Conservation (phyloP, 306 rosid species). For the Sicyos edulis region DNA sequence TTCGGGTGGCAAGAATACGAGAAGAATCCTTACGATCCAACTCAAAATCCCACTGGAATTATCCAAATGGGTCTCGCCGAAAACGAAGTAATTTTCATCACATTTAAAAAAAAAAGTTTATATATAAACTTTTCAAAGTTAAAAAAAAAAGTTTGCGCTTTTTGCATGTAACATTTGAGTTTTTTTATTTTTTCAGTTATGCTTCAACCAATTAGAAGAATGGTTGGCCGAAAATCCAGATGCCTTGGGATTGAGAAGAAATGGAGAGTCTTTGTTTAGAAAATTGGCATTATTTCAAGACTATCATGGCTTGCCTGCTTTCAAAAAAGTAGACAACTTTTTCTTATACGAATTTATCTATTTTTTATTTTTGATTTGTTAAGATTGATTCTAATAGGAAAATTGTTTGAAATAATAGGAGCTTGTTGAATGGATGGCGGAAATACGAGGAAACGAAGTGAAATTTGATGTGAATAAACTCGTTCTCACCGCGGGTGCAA, state of each 20-base stretch:
- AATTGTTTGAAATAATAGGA: conserved; percentile 30
- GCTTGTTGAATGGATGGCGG: conserved; percentile 53
- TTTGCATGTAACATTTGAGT: not conserved
- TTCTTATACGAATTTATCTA: too few species aligned
- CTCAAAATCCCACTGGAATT: conserved; percentile 59
- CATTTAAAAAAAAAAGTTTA: not conserved
- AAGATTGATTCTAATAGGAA: not conserved
- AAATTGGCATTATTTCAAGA: conserved; percentile 88
- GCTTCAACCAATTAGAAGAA: conserved; percentile 54
- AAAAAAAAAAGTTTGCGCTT: not conserved
- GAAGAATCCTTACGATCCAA: conserved; percentile 61
- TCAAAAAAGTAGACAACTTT: conserved; percentile 46
- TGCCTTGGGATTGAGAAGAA: conserved; percentile 41
- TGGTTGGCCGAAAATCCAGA: conserved; percentile 58
- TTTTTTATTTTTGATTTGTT: not conserved
- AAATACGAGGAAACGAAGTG: conserved; percentile 53
- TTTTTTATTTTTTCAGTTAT: conserved; percentile 43
- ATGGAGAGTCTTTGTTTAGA: conserved; percentile 52
- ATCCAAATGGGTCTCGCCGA: conserved; percentile 97
- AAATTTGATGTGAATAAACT: conserved; percentile 43
- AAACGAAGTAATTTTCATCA: conserved; percentile 43
- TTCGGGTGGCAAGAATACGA: conserved; percentile 74
- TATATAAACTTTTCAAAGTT: too few species aligned
- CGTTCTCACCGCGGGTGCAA: conserved; percentile 81
- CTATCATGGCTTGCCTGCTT: conserved; percentile 70